Base-by-base conservation (phyloP, 2,329 filamentous ascomycete species). In the Diplodia seriata region DNA sequence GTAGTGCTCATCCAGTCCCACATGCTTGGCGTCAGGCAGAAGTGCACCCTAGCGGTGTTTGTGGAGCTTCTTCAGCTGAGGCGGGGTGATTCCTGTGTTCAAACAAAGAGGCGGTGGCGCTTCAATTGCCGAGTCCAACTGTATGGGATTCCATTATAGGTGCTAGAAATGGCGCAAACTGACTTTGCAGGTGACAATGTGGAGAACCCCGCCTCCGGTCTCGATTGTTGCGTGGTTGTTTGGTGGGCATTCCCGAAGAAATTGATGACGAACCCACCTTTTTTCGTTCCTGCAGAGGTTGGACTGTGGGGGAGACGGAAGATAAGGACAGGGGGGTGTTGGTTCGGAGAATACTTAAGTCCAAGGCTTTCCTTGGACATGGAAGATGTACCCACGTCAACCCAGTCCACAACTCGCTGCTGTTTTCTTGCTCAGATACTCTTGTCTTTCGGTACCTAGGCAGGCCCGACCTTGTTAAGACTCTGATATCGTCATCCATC, bases 401-500 rank as follows among this genome's bases (percentile, higher is more conserved):
- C 14, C 43, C 8, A 47, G 8, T 47, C 43, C n/a, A n/a, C 43
- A 20, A 20, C 18, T 38, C 9, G n/a, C 36, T 29, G 33, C n/a
- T 29, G 50, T 18, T 53, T 26, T 53, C 26, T 29, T 56, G 33
- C 20, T 20, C 54, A 12, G 15, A 36, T 20, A 15, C 33, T 56
- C n/a, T 56, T 20, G 2, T 38, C 11, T 3, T 11, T 38, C 18
- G 29, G 56, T n/a, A 36, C 43, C 4, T 23, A 59, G 56, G n/a
- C n/a, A 14, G 14, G 3, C 23, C 9, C 20, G 4, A 38, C 38
- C 38, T n/a, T 49, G 15, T 36, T 8, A 43, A 62, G 3, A 26
- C 38, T n/a, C 43, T 26, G 54, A 59, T 26, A 63, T 63, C 40
- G 43, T 51, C 62, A 69, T 53, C 70, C 76, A 80, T 70, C 69